phyloP scores from a whole-genome alignment of 1,284 basidiomycete genomes.

The Moniliophthora roreri region DNA sequence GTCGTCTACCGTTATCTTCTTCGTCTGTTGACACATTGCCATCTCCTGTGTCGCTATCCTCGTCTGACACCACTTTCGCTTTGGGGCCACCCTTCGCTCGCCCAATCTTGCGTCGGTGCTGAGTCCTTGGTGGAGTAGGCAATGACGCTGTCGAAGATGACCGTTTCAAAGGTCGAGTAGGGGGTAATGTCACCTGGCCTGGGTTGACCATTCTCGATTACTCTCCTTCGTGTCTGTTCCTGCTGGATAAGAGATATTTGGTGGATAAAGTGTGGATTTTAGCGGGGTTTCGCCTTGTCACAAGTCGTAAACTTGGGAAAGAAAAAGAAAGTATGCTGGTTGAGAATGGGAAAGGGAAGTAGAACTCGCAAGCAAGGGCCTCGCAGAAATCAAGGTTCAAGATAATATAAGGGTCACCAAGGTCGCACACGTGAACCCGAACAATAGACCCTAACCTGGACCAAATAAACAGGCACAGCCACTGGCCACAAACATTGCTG shows the following conservation, averaged over 20 bases:
- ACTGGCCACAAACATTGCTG: too few relatives aligned
- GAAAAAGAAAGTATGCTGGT: too few relatives aligned
- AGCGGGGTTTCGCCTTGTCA: too few relatives aligned
- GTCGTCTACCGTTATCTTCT: slow-evolving; percentile 16
- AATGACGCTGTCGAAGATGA: slow-evolving; percentile 20
- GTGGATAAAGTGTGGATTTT: too few relatives aligned
- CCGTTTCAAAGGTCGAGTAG: slow-evolving; percentile 12
- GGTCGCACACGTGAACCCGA: too few relatives aligned
- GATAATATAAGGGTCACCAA: not conserved
- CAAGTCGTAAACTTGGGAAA: too few relatives aligned
- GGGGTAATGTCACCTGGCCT: not conserved
- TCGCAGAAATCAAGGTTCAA: not conserved
- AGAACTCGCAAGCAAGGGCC: too few relatives aligned
- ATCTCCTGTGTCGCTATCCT: slow-evolving; percentile 9
- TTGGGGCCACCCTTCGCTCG: slow-evolving; percentile 6
- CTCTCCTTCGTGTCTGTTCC: too few relatives aligned
- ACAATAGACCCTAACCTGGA: too few relatives aligned
- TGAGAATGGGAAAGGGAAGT: too few relatives aligned
- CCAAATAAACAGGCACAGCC: too few relatives aligned
- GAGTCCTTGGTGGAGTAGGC: slow-evolving; percentile 21
- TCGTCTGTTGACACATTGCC: slow-evolving; percentile 25
- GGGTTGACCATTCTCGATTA: not conserved
- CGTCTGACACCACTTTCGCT: slow-evolving; percentile 1
- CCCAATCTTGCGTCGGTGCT: slow-evolving; percentile 10
- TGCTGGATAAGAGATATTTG: too few relatives aligned